These are phyloP conservation scores for Ensete ventricosum DNA, from an alignment of 176 grass and related monocot genomes.

Conservation along the genomic window DNA sequence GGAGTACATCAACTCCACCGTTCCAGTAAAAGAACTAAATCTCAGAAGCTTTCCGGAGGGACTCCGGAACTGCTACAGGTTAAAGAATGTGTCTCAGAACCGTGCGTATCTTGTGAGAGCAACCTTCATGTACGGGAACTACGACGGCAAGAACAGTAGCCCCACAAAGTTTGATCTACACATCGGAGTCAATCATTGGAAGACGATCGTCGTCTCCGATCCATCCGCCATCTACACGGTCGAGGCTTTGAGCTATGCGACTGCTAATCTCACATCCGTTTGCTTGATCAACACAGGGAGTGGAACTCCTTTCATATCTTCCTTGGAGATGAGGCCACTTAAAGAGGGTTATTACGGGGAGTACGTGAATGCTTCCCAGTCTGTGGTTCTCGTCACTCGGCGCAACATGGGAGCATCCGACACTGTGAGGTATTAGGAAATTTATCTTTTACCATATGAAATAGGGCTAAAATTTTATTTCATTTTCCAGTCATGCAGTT, in stretches of 20 bases:
- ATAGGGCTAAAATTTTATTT: neutral
- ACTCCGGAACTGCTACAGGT: conserved; percentile 1
- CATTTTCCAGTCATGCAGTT: neutral
- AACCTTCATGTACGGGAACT: conserved; percentile 5
- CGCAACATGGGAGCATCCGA: neutral
- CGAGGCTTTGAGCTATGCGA: conserved; percentile 8
- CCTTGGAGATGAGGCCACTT: neutral
- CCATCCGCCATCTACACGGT: rapidly evolving
- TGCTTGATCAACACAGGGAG: neutral
- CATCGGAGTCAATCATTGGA: neutral
- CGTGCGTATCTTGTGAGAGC: neutral
- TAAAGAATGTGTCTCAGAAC: neutral
- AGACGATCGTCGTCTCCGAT: neutral
- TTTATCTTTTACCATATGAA: neutral
- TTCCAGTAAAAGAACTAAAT: neutral
- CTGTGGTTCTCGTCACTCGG: neutral
- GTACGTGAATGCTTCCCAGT: neutral
- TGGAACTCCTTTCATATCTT: neutral
- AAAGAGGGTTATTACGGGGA: neutral
- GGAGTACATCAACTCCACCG: neutral
- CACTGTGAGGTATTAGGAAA: neutral
- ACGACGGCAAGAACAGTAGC: conserved; percentile 1
- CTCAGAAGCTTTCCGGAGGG: conserved; percentile 4
- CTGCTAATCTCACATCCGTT: neutral
- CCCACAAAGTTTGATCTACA: neutral